phyloP scores from a whole-genome alignment of 306 rosid genomes.

The Malus domestica region DNA sequence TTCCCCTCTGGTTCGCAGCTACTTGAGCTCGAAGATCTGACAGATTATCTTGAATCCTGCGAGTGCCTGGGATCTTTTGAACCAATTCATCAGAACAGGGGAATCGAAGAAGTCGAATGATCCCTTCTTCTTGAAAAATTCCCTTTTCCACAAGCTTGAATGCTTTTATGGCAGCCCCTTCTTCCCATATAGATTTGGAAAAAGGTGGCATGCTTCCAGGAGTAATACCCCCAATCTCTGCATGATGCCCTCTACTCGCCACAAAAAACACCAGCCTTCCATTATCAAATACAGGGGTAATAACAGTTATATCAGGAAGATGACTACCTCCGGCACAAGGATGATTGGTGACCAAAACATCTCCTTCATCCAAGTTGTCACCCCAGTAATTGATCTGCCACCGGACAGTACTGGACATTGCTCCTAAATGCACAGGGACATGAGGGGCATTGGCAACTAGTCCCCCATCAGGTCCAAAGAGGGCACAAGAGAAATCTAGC shows the following conservation, averaged over 20 bases:
- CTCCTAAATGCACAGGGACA: constrained; percentile 88
- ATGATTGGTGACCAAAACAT: constrained; percentile 88
- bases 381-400: constrained; percentile 87
- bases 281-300: constrained; percentile 75
- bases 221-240: constrained; percentile 87
- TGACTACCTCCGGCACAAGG: constrained; percentile 98
- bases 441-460: constrained; percentile 97
- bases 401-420: constrained; percentile 86
- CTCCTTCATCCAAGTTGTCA: constrained; percentile 72
- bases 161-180: constrained; percentile 86
- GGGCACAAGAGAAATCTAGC: constrained; percentile 93
- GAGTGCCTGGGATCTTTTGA: constrained; percentile 65
- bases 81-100: constrained; percentile 43
- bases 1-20: constrained; percentile 94
- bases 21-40: constrained; percentile 93
- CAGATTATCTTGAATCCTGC: constrained; percentile 81
- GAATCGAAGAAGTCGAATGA: constrained; percentile 53
- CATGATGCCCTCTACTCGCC: constrained; percentile 93
- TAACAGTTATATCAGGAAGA: constrained; percentile 91
- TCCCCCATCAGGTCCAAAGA: constrained; percentile 90
- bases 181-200: constrained; percentile 86
- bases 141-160: constrained; percentile 89
- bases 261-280: constrained; percentile 75
- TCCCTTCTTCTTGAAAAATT: constrained; percentile 75
- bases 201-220: constrained; percentile 99